These are phyloP conservation scores for Colletotrichum sp. DNA, from an alignment of 2,329 filamentous ascomycete genomes.

Conservation along the genomic window DNA sequence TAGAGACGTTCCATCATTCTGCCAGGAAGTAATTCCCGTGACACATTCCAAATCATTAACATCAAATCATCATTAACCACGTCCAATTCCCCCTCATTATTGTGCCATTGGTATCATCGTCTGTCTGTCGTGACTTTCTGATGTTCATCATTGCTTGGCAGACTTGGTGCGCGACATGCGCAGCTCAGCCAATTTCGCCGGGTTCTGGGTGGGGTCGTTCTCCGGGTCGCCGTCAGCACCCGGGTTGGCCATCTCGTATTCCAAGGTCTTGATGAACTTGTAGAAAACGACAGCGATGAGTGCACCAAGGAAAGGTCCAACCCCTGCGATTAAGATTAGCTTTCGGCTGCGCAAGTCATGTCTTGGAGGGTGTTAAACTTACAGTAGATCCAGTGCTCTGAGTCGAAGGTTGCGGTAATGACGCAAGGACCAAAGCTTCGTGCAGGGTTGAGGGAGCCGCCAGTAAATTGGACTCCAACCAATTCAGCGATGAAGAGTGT, in stretches of 20 bases:
- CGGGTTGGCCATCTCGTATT: constrained; percentile 51
- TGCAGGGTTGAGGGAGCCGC: constrained; percentile 52
- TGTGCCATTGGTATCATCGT: not conserved
- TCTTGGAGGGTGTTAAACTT: constrained; percentile 32
- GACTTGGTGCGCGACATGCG: constrained; percentile 18
- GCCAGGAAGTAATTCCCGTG: not conserved
- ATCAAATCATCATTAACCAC: constrained; percentile 6
- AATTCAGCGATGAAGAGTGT: constrained; percentile 50
- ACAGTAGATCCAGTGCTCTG: constrained; percentile 55
- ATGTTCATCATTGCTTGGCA: not conserved
- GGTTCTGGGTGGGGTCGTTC: constrained; percentile 49
- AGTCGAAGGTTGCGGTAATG: constrained; percentile 42
- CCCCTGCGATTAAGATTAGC: constrained; percentile 26
- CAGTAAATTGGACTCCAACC: constrained; percentile 52
- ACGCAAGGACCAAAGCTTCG: constrained; percentile 52
- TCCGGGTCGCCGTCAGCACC: constrained; percentile 47
- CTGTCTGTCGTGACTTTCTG: not conserved
- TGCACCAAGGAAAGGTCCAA: constrained; percentile 37
- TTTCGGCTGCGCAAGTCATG: not conserved
- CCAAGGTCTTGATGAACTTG: constrained; percentile 43
- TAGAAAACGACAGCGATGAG: constrained; percentile 41
- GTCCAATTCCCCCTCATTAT: constrained; percentile 3
- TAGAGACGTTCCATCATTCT: not conserved
- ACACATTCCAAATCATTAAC: constrained; percentile 2
- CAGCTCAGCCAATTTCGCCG: constrained; percentile 38